Evolutionary conservation across 2,329 filamentous ascomycete species (phyloP).

Genomic region (Aspergillus sp.): DNA sequence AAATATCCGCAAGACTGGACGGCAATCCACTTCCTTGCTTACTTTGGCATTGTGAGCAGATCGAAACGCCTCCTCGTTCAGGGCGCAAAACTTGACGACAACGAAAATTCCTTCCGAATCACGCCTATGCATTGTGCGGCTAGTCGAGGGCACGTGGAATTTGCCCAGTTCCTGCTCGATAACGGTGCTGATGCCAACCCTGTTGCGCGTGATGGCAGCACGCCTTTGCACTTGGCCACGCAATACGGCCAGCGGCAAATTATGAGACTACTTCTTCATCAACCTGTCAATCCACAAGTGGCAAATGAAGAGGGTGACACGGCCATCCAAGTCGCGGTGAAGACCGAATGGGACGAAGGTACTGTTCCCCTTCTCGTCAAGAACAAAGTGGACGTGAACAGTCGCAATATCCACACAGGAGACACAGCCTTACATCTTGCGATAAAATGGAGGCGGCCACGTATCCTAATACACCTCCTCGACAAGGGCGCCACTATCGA

Average conservation of each 20-base stretch:
- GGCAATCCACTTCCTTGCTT: constrained; percentile 29
- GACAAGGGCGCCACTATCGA: constrained; percentile 29
- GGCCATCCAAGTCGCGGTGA: constrained; percentile 28
- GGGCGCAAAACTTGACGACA: constrained; percentile 22
- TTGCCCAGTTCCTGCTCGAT: constrained; percentile 31
- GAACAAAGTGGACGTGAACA: constrained; percentile 24
- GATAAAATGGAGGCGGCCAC: constrained; percentile 22
- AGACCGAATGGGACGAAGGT: constrained; percentile 29
- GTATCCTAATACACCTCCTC: constrained; percentile 29
- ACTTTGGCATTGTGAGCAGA: constrained; percentile 27
- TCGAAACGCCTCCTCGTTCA: constrained; percentile 27
- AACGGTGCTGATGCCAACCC: constrained; percentile 27
- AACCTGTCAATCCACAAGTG: constrained; percentile 16
- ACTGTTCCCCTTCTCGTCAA: constrained; percentile 33
- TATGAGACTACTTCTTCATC: constrained; percentile 25
- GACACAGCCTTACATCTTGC: constrained; percentile 31
- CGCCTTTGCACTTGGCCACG: constrained; percentile 31
- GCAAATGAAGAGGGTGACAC: constrained; percentile 22
- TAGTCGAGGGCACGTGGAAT: constrained; percentile 29
- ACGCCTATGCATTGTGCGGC: constrained; percentile 34
- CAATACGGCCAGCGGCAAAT: constrained; percentile 26
- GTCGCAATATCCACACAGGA: constrained; percentile 24
- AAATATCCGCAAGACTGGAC: constrained; percentile 31
- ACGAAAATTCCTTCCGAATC: constrained; percentile 25
- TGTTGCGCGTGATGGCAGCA: constrained; percentile 26